These are phyloP conservation scores for Podila horticola DNA, from an alignment of 192 early-diverging fungal genomes.

Conservation along the genomic window DNA sequence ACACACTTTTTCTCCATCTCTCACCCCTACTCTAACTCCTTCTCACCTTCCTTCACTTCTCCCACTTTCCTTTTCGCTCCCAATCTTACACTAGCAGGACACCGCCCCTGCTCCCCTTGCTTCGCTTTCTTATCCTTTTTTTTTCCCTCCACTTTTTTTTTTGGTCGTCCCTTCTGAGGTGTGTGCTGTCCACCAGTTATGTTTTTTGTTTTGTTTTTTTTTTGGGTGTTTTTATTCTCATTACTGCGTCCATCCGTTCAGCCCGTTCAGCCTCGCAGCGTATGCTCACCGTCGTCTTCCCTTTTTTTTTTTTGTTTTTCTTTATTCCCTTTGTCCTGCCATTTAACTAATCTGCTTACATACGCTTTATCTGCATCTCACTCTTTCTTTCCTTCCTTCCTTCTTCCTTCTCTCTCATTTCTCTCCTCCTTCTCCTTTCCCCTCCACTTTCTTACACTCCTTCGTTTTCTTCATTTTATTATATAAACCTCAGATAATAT, in stretches of 20 bases:
- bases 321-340: slow-evolving; percentile 12
- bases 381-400: slow-evolving; percentile 3
- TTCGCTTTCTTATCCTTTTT: slow-evolving; percentile 1
- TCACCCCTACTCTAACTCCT: no score
- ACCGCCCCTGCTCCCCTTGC: no score
- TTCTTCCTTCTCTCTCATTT: slow-evolving; percentile 2
- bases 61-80: no score
- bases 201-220: background rate
- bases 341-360: slow-evolving; percentile 30
- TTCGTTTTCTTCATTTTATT: background rate
- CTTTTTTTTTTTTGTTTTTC: slow-evolving; percentile 24
- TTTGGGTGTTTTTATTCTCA: background rate
- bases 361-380: background rate
- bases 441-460: background rate
- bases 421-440: slow-evolving; percentile 4
- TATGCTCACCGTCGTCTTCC: background rate
- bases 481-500: no score
- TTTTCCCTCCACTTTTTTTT: slow-evolving; percentile 9
- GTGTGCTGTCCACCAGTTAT: background rate
- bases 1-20: no score
- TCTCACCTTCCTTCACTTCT: no score
- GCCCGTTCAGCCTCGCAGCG: background rate
- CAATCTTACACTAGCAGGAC: no score
- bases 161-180: background rate
- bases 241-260: background rate